phyloP scores from a whole-genome alignment of 495 filamentous ascomycete species.

The Penicillium goetzii region DNA sequence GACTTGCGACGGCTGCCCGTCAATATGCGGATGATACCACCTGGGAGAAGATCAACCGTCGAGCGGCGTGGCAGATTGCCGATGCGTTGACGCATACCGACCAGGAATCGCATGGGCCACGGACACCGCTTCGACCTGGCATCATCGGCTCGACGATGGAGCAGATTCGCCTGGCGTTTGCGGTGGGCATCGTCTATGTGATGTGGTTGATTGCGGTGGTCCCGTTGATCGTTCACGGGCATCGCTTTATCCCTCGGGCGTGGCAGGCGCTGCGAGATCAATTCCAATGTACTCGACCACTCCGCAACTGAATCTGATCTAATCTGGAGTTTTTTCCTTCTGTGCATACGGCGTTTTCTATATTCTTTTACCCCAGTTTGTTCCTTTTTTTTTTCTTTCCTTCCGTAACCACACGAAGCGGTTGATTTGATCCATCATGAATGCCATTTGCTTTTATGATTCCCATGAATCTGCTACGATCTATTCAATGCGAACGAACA shows the following conservation, averaged over 20 bases:
- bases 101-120: slow-evolving; percentile 25
- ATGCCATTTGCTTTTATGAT: slow-evolving; percentile 7
- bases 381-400: background rate
- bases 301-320: slow-evolving; percentile 13
- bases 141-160: slow-evolving; percentile 28
- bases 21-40: slow-evolving; percentile 59
- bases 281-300: slow-evolving; percentile 22
- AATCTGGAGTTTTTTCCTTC: background rate
- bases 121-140: slow-evolving; percentile 10
- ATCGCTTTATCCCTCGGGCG: slow-evolving; percentile 32
- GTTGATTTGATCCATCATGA: slow-evolving; percentile 5
- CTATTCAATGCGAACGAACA: background rate
- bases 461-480: slow-evolving; percentile 6
- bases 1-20: slow-evolving; percentile 47
- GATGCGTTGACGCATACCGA: slow-evolving; percentile 48
- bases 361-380: background rate
- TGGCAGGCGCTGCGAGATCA: slow-evolving; percentile 27
- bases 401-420: background rate
- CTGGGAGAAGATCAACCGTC: slow-evolving; percentile 67
- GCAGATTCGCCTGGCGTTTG: slow-evolving; percentile 29
- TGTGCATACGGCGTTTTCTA: background rate
- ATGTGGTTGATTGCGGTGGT: slow-evolving; percentile 45
- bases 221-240: slow-evolving; percentile 41
- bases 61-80: slow-evolving; percentile 60
- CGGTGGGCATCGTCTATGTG: slow-evolving; percentile 35